phyloP scores from a whole-genome alignment of 169 alveolate genomes.

The Sarcocystis neurona region DNA sequence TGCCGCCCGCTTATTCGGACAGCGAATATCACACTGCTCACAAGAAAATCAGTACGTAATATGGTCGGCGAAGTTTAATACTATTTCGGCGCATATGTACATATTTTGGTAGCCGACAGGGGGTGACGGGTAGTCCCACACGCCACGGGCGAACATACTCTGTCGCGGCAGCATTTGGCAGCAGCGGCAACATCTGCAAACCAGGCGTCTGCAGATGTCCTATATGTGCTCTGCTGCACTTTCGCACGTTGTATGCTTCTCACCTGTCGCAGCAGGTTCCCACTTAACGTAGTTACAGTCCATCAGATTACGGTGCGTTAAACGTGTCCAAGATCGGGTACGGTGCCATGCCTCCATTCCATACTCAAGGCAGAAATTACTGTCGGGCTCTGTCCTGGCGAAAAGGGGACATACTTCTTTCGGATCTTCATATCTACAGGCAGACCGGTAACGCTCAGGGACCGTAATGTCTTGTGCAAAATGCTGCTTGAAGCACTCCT shows the following conservation, averaged over 20 bases:
- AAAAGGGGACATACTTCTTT: not conserved
- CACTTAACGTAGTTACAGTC: not conserved
- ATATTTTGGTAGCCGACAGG: not conserved
- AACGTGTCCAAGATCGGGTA: not conserved
- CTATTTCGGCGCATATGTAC: not conserved
- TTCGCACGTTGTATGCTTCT: not conserved
- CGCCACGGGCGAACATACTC: not conserved
- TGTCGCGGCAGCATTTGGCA: not conserved
- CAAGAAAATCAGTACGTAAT: not conserved
- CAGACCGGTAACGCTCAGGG: too few species aligned
- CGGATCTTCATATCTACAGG: too few species aligned
- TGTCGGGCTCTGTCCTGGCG: not conserved
- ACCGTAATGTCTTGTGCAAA: too few species aligned
- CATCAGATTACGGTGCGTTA: not conserved
- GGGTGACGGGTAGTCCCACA: not conserved
- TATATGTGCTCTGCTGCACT: not conserved
- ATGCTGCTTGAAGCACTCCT: too few species aligned
- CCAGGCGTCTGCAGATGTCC: not conserved
- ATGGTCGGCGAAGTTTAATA: not conserved
- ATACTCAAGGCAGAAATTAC: not conserved
- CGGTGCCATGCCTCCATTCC: not conserved
- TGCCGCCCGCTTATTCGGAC: not conserved
- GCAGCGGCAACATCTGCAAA: not conserved
- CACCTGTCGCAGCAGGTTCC: not conserved
- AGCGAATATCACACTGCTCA: not conserved